Evolutionary conservation across 768 basidiomycete genomes (phyloP).

Genomic region (Sutorius australiensis): DNA sequence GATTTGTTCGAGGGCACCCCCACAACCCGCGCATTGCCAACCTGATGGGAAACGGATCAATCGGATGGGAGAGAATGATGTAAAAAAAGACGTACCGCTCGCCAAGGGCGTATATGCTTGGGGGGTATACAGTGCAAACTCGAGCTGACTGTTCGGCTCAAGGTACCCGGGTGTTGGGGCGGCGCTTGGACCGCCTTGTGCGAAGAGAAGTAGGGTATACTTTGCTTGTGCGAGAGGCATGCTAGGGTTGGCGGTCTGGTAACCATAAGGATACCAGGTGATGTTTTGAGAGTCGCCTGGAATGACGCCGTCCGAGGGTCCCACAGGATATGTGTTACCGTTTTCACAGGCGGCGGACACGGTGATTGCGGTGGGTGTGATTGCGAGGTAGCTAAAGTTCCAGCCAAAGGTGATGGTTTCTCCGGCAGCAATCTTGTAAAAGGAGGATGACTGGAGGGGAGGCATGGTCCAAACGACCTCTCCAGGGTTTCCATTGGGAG

Average conservation of each 20-base stretch:
- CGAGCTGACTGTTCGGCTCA: conserved; percentile 47
- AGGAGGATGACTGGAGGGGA: conserved; percentile 55
- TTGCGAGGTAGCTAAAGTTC: conserved; percentile 60
- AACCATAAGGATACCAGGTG: conserved; percentile 60
- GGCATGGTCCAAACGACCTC: conserved; percentile 54
- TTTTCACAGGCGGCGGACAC: conserved; percentile 64
- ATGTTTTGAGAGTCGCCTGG: conserved; percentile 48
- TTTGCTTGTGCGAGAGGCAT: conserved; percentile 57
- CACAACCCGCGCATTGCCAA: conserved; percentile 30
- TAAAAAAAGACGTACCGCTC: conserved; percentile 32
- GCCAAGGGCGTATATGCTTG: conserved; percentile 51
- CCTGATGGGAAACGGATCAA: conserved; percentile 12
- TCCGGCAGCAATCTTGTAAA: conserved; percentile 58
- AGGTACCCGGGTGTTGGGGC: conserved; percentile 48
- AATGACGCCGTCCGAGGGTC: conserved; percentile 51
- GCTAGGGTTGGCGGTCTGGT: conserved; percentile 45
- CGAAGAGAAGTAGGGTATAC: conserved; percentile 59
- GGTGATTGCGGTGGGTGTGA: conserved; percentile 52
- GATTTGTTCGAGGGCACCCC: conserved; percentile 29
- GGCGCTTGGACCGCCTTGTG: conserved; percentile 50
- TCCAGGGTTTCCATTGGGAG: conserved; percentile 39
- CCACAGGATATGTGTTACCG: conserved; percentile 65
- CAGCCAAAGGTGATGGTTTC: conserved; percentile 68
- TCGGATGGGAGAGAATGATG: not conserved
- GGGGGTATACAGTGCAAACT: conserved; percentile 64